Evolutionary conservation across 345 rosid genomes (phyloP).

Genomic region (Ricinus communis): DNA sequence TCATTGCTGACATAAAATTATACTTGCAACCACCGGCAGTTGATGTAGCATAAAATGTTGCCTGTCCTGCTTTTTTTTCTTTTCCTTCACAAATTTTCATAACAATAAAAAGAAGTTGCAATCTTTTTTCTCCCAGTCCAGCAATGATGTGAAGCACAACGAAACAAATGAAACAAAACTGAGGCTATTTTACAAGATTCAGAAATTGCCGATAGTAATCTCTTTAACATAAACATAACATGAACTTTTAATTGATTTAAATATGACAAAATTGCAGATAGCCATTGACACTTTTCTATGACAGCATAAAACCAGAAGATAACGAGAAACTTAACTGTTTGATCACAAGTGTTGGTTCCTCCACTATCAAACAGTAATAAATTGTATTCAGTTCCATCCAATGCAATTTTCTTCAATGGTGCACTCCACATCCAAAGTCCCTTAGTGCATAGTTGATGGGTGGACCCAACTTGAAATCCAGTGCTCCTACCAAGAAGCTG

Average conservation of each 20-base stretch:
- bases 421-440: slow-evolving; percentile 99
- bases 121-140: neutral
- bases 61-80: neutral
- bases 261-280: neutral
- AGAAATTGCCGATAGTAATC: neutral
- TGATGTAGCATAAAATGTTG: neutral
- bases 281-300: neutral
- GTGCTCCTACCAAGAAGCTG: slow-evolving; percentile 94
- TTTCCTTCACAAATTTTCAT: neutral
- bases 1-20: neutral
- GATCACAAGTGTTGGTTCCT: slow-evolving; percentile 92
- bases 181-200: neutral
- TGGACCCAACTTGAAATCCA: slow-evolving; percentile 95
- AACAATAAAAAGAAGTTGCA: neutral
- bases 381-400: slow-evolving; percentile 88
- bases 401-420: slow-evolving; percentile 77
- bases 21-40: neutral
- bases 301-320: neutral
- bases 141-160: neutral
- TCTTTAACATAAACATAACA: neutral
- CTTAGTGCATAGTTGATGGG: slow-evolving; percentile 91
- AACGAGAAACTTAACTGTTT: slow-evolving; percentile 60
- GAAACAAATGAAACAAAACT: neutral
- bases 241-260: neutral
- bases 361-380: slow-evolving; percentile 85